Percentiles rank a stretch among this genome's conserved stretches.
phyloP scores from a whole-genome alignment of 495 filamentous ascomycete genomes.

The Podospora anserina region DNA sequence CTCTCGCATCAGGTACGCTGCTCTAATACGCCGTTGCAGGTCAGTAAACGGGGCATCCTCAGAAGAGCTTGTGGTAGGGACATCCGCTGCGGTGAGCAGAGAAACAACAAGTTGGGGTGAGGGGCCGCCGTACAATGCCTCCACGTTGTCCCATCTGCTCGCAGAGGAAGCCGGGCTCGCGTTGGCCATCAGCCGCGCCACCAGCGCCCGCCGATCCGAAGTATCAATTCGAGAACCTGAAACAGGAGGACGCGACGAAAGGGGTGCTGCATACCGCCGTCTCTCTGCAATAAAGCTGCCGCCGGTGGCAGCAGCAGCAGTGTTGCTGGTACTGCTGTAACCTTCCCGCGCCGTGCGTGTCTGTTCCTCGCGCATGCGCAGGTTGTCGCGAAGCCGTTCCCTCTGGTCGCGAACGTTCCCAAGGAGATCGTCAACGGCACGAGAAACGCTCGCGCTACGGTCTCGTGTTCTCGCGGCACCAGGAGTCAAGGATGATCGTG shows the following conservation, averaged over 20 bases:
- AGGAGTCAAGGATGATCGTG: constrained; percentile 8
- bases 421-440: constrained; percentile 28
- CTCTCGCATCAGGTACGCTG: constrained; percentile 31
- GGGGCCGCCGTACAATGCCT: constrained; percentile 27
- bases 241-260: constrained; percentile 11
- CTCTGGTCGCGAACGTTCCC: constrained; percentile 29
- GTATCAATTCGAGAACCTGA: not conserved
- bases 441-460: constrained; percentile 24
- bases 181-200: constrained; percentile 20
- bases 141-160: constrained; percentile 23
- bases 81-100: not conserved
- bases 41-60: constrained; percentile 13
- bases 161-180: constrained; percentile 11
- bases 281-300: constrained; percentile 10
- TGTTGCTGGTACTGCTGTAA: not conserved
- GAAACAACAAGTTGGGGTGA: constrained; percentile 9
- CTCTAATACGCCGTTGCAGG: constrained; percentile 21
- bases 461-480: constrained; percentile 18
- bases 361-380: not conserved
- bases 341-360: not conserved
- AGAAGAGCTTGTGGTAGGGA: not conserved
- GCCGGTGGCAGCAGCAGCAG: not conserved
- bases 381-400: constrained; percentile 21
- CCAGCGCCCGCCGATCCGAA: constrained; percentile 14
- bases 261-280: constrained; percentile 26